These are phyloP conservation scores for Aurifilum marmelostoma DNA, from an alignment of 2,329 filamentous ascomycete genomes.

Conservation along the genomic window DNA sequence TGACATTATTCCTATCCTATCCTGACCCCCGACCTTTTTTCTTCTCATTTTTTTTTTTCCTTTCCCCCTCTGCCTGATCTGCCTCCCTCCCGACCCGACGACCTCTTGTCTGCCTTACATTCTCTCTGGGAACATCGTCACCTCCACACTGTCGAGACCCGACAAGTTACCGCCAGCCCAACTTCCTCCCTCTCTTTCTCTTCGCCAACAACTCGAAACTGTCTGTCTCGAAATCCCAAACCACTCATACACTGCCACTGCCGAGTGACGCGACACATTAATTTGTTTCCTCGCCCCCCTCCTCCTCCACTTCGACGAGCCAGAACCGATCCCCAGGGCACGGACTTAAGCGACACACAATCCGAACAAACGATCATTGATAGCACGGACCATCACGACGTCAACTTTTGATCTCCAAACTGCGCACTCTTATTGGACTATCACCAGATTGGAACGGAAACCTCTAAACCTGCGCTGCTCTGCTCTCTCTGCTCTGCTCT, in stretches of 20 bases:
- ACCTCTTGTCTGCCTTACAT: constrained; percentile 1
- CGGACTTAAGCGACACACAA: not conserved
- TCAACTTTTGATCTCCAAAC: not conserved
- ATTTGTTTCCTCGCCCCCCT: constrained; percentile 13
- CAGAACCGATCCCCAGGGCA: not conserved
- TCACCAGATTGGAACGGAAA: not conserved
- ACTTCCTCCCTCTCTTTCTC: not conserved
- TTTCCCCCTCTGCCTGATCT: constrained; percentile 3
- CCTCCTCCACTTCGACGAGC: not conserved
- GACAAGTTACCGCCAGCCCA: not conserved
- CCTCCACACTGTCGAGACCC: not conserved
- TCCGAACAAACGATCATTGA: not conserved
- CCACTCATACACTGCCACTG: not conserved
- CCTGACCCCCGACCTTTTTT: not conserved
- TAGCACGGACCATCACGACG: constrained; percentile 14
- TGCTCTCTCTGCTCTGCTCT: not conserved
- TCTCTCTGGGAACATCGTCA: constrained; percentile 5
- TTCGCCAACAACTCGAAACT: not conserved
- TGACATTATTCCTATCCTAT: not conserved
- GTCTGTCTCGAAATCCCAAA: not conserved
- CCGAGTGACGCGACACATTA: constrained; percentile 15
- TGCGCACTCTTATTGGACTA: not conserved
- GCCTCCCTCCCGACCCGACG: not conserved
- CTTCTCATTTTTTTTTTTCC: not conserved
- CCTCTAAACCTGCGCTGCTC: not conserved